A percentile compares a stretch with the other conserved stretches of the same genome.
Conservation (phyloP, 108 stramenopile species). For the Heterococcus sp. region DNA sequence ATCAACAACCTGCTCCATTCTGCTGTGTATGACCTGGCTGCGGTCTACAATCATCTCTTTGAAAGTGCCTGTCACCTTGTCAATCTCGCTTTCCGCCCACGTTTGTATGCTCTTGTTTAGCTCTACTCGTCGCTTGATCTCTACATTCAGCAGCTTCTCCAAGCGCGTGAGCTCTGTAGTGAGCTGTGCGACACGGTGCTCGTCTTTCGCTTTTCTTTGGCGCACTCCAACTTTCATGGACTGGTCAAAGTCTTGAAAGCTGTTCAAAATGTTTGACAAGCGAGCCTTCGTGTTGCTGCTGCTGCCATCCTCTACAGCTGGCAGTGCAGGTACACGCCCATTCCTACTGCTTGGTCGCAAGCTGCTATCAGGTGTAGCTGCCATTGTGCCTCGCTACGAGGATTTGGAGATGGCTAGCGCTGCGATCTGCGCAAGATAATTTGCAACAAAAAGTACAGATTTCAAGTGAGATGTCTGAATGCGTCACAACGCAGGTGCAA, state of each 20-base stretch:
- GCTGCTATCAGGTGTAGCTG: too few relatives aligned
- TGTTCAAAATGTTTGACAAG: conserved; percentile 46
- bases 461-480: too few relatives aligned
- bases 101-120: conserved; percentile 55
- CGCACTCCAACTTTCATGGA: conserved; percentile 57
- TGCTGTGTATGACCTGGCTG: conserved; percentile 11
- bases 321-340: too few relatives aligned
- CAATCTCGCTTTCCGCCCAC: conserved; percentile 53
- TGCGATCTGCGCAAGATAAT: too few relatives aligned
- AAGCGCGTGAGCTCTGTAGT: conserved; percentile 43
- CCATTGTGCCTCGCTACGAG: too few relatives aligned
- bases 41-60: conserved; percentile 4
- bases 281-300: conserved; percentile 50
- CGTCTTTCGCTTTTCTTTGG: conserved; percentile 47
- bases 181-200: conserved; percentile 51
- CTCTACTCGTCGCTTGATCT: conserved; percentile 55
- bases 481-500: too few relatives aligned
- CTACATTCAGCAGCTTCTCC: conserved; percentile 48
- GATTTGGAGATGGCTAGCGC: too few relatives aligned
- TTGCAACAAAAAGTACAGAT: too few relatives aligned
- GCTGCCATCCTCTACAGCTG: too few relatives aligned
- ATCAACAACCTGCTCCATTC: conserved; percentile 14
- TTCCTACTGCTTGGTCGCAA: too few relatives aligned
- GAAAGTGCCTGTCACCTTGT: conserved; percentile 32
- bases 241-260: conserved; percentile 52